Evolutionary conservation across 805 yeast species (phyloP), one percentile per base, ranked within the genome.

Genomic region (Candida easanensis): DNA sequence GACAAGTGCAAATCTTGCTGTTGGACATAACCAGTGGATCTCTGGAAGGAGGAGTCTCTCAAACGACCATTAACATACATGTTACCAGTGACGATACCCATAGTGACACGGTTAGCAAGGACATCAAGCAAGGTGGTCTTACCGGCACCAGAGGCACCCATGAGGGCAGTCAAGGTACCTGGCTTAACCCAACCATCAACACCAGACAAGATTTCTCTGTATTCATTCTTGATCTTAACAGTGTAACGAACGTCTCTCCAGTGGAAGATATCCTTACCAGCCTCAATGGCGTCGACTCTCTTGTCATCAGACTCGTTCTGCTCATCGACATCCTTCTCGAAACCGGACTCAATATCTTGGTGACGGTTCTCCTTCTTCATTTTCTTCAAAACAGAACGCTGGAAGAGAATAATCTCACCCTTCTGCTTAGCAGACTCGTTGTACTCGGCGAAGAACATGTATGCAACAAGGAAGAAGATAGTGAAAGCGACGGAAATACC

Each of bases 101-200:
- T 69, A 15, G 84, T 79, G 39, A 81, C 77, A 62, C 89, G 76
- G 55, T 80, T 82, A 30, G 88, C 83, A 54, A 84, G 70, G 56
- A 82, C 80, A 66, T 83, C 84, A 53, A 83, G 68, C 46, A 83
- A 67, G 6, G 89, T 83, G 16, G 90, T 84, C 59, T 83, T 83
- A 71, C 90, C 90, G 46, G 90, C 89, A 67, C 89, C 89, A 32
- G 88, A 80, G 15, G 83, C 81, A 53, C 88, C 87, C 84, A 80
- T 79, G 39, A 80, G 64, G 4, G 93, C 93, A 40, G 91, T 85
- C 58, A 85, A 66, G 36, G 88, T 83, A 51, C 90, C 90, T 9
- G 90, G 90, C 58, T 82, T 82, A 33, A 84, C 89, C 85, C 87
- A 84, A 38, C 91, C 93, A 58, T 82, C 87, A 44, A 85, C 86